Evolutionary conservation across 1,284 basidiomycete species (phyloP).

Genomic region (Cutaneotrichosporon sp.): DNA sequence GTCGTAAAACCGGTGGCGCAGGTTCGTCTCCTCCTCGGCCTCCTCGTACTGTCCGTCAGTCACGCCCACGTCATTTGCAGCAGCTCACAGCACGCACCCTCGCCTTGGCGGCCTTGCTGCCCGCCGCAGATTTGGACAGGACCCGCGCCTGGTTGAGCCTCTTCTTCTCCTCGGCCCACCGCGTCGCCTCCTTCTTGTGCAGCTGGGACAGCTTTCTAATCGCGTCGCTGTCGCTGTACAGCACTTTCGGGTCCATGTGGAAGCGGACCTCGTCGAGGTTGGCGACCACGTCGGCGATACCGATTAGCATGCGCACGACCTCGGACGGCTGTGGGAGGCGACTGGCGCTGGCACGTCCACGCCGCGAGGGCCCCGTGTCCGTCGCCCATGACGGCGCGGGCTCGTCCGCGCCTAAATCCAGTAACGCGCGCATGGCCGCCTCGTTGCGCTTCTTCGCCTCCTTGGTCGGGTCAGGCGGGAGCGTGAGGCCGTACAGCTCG

Average conservation of each 20-base stretch:
- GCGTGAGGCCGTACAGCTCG: conserved; percentile 18
- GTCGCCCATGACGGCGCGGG: conserved; percentile 27
- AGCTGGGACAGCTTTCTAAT: conserved; percentile 4
- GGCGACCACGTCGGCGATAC: conserved; percentile 24
- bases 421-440: conserved; percentile 25
- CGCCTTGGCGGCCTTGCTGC: conserved; percentile 27
- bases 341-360: conserved; percentile 30
- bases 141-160: conserved; percentile 26
- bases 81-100: conserved; percentile 15
- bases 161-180: conserved; percentile 35
- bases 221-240: conserved; percentile 19
- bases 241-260: conserved; percentile 22
- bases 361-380: conserved; percentile 22
- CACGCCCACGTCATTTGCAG: conserved; percentile 1
- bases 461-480: conserved; percentile 15
- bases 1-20: conserved; percentile 17
- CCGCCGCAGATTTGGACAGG: conserved; percentile 23
- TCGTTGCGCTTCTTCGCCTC: conserved; percentile 19
- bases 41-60: conserved; percentile 13
- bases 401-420: conserved; percentile 28
- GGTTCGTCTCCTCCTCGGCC: conserved; percentile 20
- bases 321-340: conserved; percentile 30
- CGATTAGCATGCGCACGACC: conserved; percentile 41
- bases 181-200: conserved; percentile 19
- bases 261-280: conserved; percentile 19